A percentile compares a stretch with the other conserved stretches of the same genome.
Conservation (phyloP, 139 green algal species). For the Chlamydomonas sp. region DNA sequence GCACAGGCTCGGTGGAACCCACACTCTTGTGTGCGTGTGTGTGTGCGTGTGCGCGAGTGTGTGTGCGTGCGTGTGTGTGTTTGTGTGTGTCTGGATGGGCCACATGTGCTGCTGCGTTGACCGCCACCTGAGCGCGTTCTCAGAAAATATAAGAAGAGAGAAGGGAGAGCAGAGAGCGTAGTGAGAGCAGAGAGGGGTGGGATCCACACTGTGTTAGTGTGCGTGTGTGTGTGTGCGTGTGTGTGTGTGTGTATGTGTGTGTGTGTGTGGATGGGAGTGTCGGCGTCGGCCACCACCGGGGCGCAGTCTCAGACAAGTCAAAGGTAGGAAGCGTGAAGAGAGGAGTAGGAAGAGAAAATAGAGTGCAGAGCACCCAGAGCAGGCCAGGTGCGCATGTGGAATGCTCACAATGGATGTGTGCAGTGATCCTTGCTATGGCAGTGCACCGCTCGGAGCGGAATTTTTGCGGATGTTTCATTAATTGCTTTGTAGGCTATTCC, state of each 20-base stretch:
- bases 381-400: no score
- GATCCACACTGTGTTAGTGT: neutral
- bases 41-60: no score
- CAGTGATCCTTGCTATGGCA: no score
- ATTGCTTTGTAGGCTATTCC: no score
- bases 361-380: neutral
- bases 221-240: neutral
- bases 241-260: neutral
- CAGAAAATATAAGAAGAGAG: no score
- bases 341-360: neutral
- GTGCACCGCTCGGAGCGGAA: no score
- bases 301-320: neutral
- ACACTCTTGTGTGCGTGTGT: no score
- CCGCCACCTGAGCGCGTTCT: neutral
- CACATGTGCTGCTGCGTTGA: slow-evolving; percentile 8
- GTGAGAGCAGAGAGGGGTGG: neutral
- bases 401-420: no score
- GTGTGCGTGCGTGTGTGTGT: no score
- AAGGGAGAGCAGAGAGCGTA: no score
- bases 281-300: neutral
- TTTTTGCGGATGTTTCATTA: no score
- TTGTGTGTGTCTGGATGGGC: no score
- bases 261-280: neutral
- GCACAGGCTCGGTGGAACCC: neutral
- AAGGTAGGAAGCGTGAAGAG: slow-evolving; percentile 18